These are phyloP conservation scores for Coffea canephora DNA, from an alignment of 257 asterid species.

Conservation along the genomic window DNA sequence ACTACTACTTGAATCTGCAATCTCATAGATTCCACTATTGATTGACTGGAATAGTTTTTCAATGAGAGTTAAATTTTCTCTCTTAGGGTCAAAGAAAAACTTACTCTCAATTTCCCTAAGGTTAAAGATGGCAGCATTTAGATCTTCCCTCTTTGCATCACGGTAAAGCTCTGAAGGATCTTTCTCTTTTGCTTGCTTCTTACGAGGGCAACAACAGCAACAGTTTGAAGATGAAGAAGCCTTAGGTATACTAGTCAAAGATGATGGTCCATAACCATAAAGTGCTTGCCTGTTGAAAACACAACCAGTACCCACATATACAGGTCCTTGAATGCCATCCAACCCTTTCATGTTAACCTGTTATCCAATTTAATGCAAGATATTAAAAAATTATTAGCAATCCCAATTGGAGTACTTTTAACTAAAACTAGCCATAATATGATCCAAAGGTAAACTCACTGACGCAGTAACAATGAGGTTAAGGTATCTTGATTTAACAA, in stretches of 20 bases:
- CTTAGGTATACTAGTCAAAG: constrained; percentile 48
- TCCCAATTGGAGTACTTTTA: background rate
- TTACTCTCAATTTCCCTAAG: constrained; percentile 91
- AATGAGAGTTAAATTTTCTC: background rate
- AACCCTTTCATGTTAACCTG: constrained; percentile 98
- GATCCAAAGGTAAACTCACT: background rate
- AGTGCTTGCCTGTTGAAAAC: constrained; percentile 95
- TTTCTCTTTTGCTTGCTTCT: constrained; percentile 74
- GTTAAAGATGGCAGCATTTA: constrained; percentile 88
- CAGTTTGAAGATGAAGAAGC: constrained; percentile 69
- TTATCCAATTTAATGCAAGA: background rate
- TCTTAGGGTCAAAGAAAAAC: constrained; percentile 14
- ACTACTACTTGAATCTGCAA: background rate
- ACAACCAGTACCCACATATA: constrained; percentile 95
- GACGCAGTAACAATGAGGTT: background rate
- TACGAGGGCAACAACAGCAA: constrained; percentile 73
- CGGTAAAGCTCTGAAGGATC: constrained; percentile 73
- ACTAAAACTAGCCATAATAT: background rate
- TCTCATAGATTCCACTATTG: background rate
- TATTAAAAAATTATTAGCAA: background rate
- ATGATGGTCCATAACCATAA: constrained; percentile 87
- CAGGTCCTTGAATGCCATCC: constrained; percentile 98
- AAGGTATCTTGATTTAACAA: background rate
- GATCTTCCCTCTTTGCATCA: constrained; percentile 92
- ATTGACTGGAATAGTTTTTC: background rate